phyloP scores from a whole-genome alignment of 2,329 filamentous ascomycete genomes.

The Fonsecaea erecta region DNA sequence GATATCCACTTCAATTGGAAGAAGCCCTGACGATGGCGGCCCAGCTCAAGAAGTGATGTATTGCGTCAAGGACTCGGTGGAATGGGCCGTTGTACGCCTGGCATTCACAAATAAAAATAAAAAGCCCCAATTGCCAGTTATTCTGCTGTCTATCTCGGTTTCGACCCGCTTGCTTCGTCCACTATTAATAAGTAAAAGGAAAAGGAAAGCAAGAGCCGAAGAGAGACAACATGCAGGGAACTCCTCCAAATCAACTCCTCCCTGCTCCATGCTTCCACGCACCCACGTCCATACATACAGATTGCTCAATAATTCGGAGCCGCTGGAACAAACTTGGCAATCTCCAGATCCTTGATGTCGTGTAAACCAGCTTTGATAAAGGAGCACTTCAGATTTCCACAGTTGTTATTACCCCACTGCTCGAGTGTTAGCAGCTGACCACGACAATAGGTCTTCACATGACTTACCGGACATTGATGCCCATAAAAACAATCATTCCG shows the following conservation, averaged over 20 bases:
- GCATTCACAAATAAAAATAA: too few relatives aligned
- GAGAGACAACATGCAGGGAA: neutral
- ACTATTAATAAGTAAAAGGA: neutral
- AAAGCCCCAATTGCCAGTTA: neutral
- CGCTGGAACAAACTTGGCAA: slow-evolving; percentile 31
- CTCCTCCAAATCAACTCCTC: neutral
- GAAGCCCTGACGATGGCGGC: neutral
- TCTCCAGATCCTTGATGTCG: slow-evolving; percentile 33
- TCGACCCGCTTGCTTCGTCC: neutral
- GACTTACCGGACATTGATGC: slow-evolving; percentile 43
- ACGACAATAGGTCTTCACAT: neutral
- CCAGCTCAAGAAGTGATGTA: neutral
- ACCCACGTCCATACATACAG: neutral
- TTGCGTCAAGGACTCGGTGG: neutral
- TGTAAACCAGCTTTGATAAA: slow-evolving; percentile 31
- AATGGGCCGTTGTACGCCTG: too few relatives aligned
- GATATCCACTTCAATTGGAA: neutral
- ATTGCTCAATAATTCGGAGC: neutral
- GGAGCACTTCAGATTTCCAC: slow-evolving; percentile 29
- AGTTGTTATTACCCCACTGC: slow-evolving; percentile 29
- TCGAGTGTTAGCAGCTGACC: neutral
- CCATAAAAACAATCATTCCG: slow-evolving; percentile 52
- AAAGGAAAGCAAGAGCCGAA: neutral
- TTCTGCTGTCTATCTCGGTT: neutral
- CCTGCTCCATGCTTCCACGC: neutral